Evolutionary conservation across 495 filamentous ascomycete species (phyloP).

Genomic region (Podospora anserina): DNA sequence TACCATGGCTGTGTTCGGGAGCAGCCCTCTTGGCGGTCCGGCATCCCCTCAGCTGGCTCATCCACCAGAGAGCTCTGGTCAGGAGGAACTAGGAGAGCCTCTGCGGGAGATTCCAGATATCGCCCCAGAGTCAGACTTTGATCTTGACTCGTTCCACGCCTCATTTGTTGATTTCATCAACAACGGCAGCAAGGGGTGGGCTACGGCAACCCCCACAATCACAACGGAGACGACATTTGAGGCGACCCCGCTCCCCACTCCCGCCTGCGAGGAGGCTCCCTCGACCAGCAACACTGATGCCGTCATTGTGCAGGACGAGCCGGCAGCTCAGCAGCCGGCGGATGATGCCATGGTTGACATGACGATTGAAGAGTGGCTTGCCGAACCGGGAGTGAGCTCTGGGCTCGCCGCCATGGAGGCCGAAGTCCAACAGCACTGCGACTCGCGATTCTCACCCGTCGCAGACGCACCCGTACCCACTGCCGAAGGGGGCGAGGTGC

Average conservation of each 20-base stretch:
- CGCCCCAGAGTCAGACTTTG: constrained; percentile 11
- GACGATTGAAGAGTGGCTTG: constrained; percentile 35
- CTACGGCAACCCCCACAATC: not conserved
- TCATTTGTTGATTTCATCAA: constrained; percentile 23
- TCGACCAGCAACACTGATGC: not conserved
- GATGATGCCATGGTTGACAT: constrained; percentile 26
- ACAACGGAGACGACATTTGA: not conserved
- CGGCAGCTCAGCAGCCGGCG: not conserved
- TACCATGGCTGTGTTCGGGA: constrained; percentile 7
- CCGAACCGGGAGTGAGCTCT: constrained; percentile 21
- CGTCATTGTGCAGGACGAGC: not conserved
- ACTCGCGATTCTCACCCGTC: constrained; percentile 5
- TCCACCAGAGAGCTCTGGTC: constrained; percentile 5
- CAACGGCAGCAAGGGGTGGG: constrained; percentile 10
- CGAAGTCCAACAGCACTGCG: not conserved
- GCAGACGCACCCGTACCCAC: not conserved
- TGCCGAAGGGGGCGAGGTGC: not conserved
- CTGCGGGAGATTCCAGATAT: constrained; percentile 2
- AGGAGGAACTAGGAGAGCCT: constrained; percentile 1
- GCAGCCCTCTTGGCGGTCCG: constrained; percentile 8
- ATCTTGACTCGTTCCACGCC: constrained; percentile 26
- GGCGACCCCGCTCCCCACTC: not conserved
- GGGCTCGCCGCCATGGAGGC: not conserved
- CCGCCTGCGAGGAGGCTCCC: not conserved
- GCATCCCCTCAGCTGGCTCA: constrained; percentile 7